These are phyloP conservation scores for Niebla homalea DNA, from an alignment of 495 filamentous ascomycete species.

Conservation along the genomic window DNA sequence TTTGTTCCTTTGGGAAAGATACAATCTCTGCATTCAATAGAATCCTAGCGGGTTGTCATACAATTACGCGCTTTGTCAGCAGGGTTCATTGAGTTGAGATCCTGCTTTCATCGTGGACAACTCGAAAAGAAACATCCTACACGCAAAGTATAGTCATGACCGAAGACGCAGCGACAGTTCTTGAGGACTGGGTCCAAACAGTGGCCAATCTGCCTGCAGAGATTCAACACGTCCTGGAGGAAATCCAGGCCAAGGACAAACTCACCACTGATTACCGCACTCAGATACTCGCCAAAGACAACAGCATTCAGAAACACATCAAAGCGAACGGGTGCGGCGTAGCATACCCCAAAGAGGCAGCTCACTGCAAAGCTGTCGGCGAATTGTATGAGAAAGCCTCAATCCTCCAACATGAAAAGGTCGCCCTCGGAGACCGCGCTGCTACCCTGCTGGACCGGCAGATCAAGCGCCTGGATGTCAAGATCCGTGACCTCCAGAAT, in stretches of 20 bases:
- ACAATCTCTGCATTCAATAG: neutral
- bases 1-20: neutral
- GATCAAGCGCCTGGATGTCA: constrained; percentile 70
- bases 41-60: neutral
- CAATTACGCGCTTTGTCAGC: neutral
- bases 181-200: constrained; percentile 82
- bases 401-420: constrained; percentile 76
- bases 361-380: constrained; percentile 53
- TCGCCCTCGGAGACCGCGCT: constrained; percentile 64
- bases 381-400: constrained; percentile 59
- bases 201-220: constrained; percentile 85
- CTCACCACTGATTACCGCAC: constrained; percentile 58
- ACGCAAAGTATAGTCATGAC: constrained; percentile 21
- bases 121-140: neutral
- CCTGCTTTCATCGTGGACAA: neutral
- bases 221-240: constrained; percentile 83
- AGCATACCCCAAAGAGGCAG: constrained; percentile 76
- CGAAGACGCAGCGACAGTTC: constrained; percentile 75
- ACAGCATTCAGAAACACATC: constrained; percentile 79
- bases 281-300: constrained; percentile 64
- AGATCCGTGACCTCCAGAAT: constrained; percentile 71
- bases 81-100: neutral
- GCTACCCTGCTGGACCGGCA: constrained; percentile 74
- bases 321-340: constrained; percentile 67
- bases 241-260: constrained; percentile 83